These are phyloP conservation scores for Collybiopsis luxurians DNA, from an alignment of 768 basidiomycete genomes.

Conservation along the genomic window DNA sequence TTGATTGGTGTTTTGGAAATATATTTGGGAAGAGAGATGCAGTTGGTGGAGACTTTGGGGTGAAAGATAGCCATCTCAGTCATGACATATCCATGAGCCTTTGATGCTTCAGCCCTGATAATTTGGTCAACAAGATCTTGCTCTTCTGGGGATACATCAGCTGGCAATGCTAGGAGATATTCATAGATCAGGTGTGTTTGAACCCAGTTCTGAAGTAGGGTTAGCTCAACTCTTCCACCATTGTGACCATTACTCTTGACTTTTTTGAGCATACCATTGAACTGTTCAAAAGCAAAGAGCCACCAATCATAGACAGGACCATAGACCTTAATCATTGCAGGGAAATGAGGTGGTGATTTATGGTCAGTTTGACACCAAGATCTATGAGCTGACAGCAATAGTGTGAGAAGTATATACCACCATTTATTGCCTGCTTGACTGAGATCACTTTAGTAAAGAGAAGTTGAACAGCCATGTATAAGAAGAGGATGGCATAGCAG, in stretches of 20 bases:
- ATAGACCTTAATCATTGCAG: conserved; percentile 18
- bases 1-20: too few relatives aligned
- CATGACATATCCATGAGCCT: too few relatives aligned
- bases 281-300: conserved; percentile 32
- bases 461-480: conserved; percentile 18
- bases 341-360: conserved; percentile 30
- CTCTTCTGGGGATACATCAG: conserved; percentile 10
- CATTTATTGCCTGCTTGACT: conserved; percentile 18
- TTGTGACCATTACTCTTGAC: conserved; percentile 29
- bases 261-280: conserved; percentile 30
- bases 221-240: conserved; percentile 26
- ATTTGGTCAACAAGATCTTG: too few relatives aligned
- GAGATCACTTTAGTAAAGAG: conserved; percentile 18
- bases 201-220: conserved; percentile 26
- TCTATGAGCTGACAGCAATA: conserved; percentile 13
- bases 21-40: too few relatives aligned
- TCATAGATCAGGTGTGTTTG: conserved; percentile 23
- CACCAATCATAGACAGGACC: conserved; percentile 33
- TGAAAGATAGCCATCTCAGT: too few relatives aligned
- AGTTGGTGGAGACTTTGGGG: too few relatives aligned
- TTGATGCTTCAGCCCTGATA: too few relatives aligned
- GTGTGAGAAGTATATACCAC: conserved; percentile 19
- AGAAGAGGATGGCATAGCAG: conserved; percentile 13
- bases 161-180: conserved; percentile 16
- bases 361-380: conserved; percentile 15